These are phyloP conservation scores for Phytophthora hibernalis DNA, from an alignment of 352 stramenopile species.

Conservation along the genomic window DNA sequence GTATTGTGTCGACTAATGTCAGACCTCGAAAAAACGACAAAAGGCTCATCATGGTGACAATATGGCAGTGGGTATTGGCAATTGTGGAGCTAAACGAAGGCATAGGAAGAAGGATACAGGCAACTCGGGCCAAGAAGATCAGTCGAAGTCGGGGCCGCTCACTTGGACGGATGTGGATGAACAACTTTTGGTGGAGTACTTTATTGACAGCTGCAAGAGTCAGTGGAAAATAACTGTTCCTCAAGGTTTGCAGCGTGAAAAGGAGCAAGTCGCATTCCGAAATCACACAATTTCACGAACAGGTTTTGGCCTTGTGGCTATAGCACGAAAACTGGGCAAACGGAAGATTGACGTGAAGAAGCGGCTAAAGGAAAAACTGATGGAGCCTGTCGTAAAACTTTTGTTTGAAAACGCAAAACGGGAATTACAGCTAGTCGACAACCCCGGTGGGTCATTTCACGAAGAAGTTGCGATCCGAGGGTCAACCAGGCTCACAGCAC, in stretches of 20 bases:
- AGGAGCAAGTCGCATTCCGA: constrained; percentile 68
- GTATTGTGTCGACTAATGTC: constrained; percentile 72
- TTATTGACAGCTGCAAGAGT: constrained; percentile 72
- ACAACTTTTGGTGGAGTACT: constrained; percentile 64
- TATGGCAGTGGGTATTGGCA: background rate
- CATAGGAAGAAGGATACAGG: constrained; percentile 24
- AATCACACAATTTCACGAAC: constrained; percentile 63
- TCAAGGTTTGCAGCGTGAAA: constrained; percentile 61
- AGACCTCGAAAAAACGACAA: constrained; percentile 46
- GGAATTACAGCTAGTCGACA: constrained; percentile 48
- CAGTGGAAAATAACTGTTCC: constrained; percentile 72
- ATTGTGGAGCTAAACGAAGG: constrained; percentile 18
- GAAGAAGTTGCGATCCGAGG: constrained; percentile 70
- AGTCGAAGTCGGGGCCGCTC: constrained; percentile 28
- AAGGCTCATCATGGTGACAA: constrained; percentile 15
- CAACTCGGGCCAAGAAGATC: constrained; percentile 17
- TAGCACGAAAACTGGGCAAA: constrained; percentile 70
- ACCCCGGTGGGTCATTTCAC: constrained; percentile 62
- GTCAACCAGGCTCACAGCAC: constrained; percentile 65
- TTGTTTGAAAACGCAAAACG: constrained; percentile 66
- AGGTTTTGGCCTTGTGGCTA: constrained; percentile 68
- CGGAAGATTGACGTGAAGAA: constrained; percentile 85
- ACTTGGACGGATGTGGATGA: constrained; percentile 69
- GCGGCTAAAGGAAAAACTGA: constrained; percentile 70
- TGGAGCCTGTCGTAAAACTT: constrained; percentile 65